Evolutionary conservation across 2,329 filamentous ascomycete species (phyloP).

Genomic region (Aureobasidium sp.): DNA sequence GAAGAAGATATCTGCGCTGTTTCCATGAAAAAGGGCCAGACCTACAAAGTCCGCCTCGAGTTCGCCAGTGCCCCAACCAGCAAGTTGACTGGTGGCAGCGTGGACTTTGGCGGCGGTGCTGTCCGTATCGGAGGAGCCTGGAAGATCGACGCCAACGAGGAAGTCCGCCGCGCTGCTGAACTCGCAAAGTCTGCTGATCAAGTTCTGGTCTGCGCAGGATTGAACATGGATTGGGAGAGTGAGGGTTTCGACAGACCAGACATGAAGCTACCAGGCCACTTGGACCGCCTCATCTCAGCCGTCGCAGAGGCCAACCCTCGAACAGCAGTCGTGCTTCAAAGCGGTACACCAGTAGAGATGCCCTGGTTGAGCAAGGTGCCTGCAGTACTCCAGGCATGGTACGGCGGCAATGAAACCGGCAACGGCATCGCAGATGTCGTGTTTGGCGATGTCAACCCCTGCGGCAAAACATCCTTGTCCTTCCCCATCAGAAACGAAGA

Average conservation of each 20-base stretch:
- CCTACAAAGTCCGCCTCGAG: conserved; percentile 54
- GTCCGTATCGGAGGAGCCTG: conserved; percentile 54
- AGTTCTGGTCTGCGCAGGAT: conserved; percentile 68
- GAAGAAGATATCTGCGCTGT: conserved; percentile 56
- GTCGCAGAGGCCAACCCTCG: conserved; percentile 62
- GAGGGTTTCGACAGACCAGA: conserved; percentile 59
- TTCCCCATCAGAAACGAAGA: conserved; percentile 49
- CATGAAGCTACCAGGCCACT: conserved; percentile 54
- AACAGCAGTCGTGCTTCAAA: conserved; percentile 68
- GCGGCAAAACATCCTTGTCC: conserved; percentile 66
- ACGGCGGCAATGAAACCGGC: conserved; percentile 79
- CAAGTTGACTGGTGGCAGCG: conserved; percentile 51
- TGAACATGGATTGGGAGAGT: conserved; percentile 72
- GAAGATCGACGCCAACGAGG: conserved; percentile 53
- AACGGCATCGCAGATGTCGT: conserved; percentile 74
- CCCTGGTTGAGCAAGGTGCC: conserved; percentile 61
- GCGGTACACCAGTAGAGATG: conserved; percentile 66
- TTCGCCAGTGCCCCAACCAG: conserved; percentile 60
- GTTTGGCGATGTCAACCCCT: conserved; percentile 66
- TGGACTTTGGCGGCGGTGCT: conserved; percentile 61
- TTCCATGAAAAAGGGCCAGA: conserved; percentile 51
- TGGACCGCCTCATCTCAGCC: conserved; percentile 59
- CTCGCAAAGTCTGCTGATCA: conserved; percentile 66
- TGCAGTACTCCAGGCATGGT: conserved; percentile 70
- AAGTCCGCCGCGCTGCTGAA: conserved; percentile 59